Evolutionary conservation across 495 filamentous ascomycete species (phyloP).

Genomic region (Amniculicola lignicola): DNA sequence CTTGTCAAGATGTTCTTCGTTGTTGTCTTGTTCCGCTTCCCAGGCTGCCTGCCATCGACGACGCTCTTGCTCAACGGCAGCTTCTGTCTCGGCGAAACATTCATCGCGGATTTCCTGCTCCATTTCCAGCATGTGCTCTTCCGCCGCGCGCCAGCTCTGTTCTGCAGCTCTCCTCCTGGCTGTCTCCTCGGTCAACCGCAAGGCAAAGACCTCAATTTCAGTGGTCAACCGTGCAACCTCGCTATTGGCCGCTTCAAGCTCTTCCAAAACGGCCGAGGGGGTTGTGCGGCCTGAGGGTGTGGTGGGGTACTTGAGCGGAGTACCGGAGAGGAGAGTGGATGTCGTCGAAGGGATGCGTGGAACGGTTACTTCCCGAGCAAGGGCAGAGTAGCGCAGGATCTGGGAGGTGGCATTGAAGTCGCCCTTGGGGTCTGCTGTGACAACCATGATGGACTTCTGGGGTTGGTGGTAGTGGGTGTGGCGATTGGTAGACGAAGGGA

Average conservation of each 20-base stretch:
- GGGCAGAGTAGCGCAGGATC: slow-evolving; percentile 90
- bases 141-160: slow-evolving; percentile 44
- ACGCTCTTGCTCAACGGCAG: slow-evolving; percentile 66
- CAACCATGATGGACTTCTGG: slow-evolving; percentile 92
- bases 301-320: slow-evolving; percentile 32
- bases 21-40: slow-evolving; percentile 61
- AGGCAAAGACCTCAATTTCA: slow-evolving; percentile 63
- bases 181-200: slow-evolving; percentile 62
- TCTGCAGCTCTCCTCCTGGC: slow-evolving; percentile 48
- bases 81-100: slow-evolving; percentile 81
- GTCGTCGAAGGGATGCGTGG: slow-evolving; percentile 79
- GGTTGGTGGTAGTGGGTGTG: slow-evolving; percentile 47
- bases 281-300: slow-evolving; percentile 47
- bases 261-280: slow-evolving; percentile 52
- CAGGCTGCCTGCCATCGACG: slow-evolving; percentile 70
- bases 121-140: slow-evolving; percentile 66
- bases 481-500: slow-evolving; percentile 53
- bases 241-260: slow-evolving; percentile 69
- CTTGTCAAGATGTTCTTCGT: slow-evolving; percentile 80
- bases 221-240: slow-evolving; percentile 72
- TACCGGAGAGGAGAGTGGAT: slow-evolving; percentile 55
- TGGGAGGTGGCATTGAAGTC: slow-evolving; percentile 97
- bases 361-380: slow-evolving; percentile 90
- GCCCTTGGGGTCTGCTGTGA: slow-evolving; percentile 88
- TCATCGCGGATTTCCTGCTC: slow-evolving; percentile 91